Percentiles rank a stretch among this genome's conserved stretches.
Evolutionary conservation across 345 rosid species (phyloP).

Genomic region (Ceriops tagal): DNA sequence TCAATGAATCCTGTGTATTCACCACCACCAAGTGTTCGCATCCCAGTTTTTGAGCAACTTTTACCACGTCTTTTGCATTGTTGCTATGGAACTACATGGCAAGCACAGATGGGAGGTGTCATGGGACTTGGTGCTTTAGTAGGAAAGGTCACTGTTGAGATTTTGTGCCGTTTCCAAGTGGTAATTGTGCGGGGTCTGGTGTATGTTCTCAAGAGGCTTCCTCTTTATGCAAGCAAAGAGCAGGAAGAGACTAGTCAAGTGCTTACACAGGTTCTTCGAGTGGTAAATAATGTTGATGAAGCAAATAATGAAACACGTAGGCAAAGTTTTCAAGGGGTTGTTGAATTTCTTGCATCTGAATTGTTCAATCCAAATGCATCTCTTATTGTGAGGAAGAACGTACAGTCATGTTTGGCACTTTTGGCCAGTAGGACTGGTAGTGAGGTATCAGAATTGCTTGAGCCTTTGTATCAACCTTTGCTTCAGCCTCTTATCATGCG

Average conservation of each 20-base stretch:
- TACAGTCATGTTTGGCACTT: constrained; percentile 91
- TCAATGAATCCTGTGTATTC: constrained; percentile 98
- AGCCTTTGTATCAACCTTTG: constrained; percentile 74
- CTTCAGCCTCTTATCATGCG: constrained; percentile 90
- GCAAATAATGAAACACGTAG: constrained; percentile 89
- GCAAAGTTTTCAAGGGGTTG: constrained; percentile 91
- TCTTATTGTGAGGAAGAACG: constrained; percentile 82
- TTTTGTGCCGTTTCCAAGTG: constrained; percentile 83
- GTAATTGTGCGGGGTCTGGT: constrained; percentile 82
- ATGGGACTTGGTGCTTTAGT: constrained; percentile 96
- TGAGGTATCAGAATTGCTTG: constrained; percentile 96
- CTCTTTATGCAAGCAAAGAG: constrained; percentile 88
- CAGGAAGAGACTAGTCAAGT: constrained; percentile 98
- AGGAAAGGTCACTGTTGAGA: constrained; percentile 97
- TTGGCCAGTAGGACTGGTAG: constrained; percentile 98
- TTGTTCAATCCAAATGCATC: constrained; percentile 87
- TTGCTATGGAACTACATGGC: constrained; percentile 97
- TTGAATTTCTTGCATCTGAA: constrained; percentile 91
- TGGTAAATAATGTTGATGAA: constrained; percentile 94
- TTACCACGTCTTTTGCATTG: constrained; percentile 95
- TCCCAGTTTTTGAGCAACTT: constrained; percentile 97
- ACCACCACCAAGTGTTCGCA: constrained; percentile 83
- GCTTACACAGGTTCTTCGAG: constrained; percentile 94
- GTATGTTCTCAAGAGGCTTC: constrained; percentile 89
- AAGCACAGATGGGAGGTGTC: constrained; percentile 99